Conservation (phyloP, 192 early-diverging fungal species). For the Chytriomyces confervae region DNA sequence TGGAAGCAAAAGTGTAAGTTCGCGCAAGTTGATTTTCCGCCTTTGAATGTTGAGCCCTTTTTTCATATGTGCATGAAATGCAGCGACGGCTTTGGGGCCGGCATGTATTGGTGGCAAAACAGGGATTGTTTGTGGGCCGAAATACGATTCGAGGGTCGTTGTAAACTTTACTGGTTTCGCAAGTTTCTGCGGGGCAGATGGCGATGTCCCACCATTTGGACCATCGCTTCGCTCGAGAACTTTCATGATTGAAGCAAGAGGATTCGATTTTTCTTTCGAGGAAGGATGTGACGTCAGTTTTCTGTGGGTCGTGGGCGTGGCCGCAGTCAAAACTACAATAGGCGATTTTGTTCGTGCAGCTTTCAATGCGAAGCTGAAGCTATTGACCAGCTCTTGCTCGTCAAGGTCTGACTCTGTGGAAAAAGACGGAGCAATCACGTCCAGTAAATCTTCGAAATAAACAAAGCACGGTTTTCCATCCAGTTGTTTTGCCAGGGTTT, state of each 20-base stretch:
- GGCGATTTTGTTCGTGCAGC: background rate
- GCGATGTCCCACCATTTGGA: background rate
- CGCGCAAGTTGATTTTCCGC: slow-evolving; percentile 4
- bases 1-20: background rate
- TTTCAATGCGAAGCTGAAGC: slow-evolving; percentile 15
- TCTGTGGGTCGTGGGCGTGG: background rate
- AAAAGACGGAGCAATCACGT: background rate
- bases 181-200: background rate
- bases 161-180: slow-evolving; percentile 5
- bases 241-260: slow-evolving; percentile 6
- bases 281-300: background rate
- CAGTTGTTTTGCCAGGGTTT: background rate
- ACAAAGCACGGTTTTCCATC: background rate
- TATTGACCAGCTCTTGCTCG: slow-evolving; percentile 13
- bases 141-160: slow-evolving; percentile 5
- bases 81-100: slow-evolving; percentile 3
- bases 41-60: background rate
- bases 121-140: slow-evolving; percentile 14
- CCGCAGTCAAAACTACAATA: slow-evolving; percentile 18
- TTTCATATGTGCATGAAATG: slow-evolving; percentile 1
- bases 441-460: slow-evolving; percentile 23
- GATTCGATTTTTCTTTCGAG: slow-evolving; percentile 10
- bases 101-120: slow-evolving; percentile 12
- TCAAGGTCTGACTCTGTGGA: background rate
- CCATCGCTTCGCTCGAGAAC: background rate